These are phyloP conservation scores for Colletotrichum horii DNA, from an alignment of 2,329 filamentous ascomycete genomes.

Conservation along the genomic window DNA sequence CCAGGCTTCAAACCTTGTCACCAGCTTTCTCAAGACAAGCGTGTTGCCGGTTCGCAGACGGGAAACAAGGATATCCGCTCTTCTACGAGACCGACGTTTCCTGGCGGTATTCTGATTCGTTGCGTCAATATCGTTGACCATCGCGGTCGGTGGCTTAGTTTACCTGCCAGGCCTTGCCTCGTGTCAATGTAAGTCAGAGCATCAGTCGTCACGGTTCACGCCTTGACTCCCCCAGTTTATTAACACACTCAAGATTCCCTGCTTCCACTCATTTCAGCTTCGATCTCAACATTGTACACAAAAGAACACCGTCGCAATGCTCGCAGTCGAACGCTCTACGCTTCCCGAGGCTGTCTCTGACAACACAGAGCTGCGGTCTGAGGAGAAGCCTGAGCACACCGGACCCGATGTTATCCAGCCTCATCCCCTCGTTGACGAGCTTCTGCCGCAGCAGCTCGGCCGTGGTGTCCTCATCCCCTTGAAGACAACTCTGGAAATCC, in stretches of 20 bases:
- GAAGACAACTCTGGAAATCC: constrained; percentile 68
- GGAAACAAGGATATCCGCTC: not conserved
- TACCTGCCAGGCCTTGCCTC: not conserved
- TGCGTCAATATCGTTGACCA: not conserved
- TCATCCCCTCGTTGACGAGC: constrained; percentile 38
- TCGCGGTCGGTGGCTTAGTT: not conserved
- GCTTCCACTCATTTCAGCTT: not conserved
- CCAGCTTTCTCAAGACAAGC: not conserved
- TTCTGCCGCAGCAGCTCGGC: constrained; percentile 39
- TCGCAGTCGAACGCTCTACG: constrained; percentile 5
- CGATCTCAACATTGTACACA: not conserved
- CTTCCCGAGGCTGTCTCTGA: not conserved
- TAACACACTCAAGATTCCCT: not conserved
- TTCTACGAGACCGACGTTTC: not conserved
- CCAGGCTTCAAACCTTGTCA: not conserved
- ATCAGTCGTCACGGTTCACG: not conserved
- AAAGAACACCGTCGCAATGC: not conserved
- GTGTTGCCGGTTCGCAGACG: not conserved
- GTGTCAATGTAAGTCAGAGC: constrained; percentile 7
- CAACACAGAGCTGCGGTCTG: not conserved
- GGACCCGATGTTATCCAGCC: constrained; percentile 22
- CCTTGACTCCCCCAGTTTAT: not conserved
- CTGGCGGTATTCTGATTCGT: not conserved
- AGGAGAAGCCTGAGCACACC: constrained; percentile 14
- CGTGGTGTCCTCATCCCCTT: constrained; percentile 63